Evolutionary conservation across 164 flowering plant genomes (phyloP), one percentile per base, ranked within the genome.

Genomic region (Sextonia rubra): DNA sequence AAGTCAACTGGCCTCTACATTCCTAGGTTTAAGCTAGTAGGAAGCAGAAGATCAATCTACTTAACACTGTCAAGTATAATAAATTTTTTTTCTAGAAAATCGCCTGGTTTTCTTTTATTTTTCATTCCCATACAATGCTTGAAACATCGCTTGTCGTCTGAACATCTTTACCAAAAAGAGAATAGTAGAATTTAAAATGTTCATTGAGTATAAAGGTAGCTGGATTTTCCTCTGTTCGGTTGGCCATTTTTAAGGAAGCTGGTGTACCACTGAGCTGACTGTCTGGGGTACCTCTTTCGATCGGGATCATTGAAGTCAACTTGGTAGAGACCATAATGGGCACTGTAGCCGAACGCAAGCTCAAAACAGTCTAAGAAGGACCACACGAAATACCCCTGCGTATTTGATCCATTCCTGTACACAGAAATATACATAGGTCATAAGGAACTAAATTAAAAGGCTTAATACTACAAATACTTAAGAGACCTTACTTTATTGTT

Each of bases 321-420:
- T 69, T 37, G 27, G 29, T 69, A 69, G 69, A 75, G 72, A 30
- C 77, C 77, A 49, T 69, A 75, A 60, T 18, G 52, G 30, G 27
- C 61, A 27, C 11, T 30, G 27, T 63, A 75, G 22, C 77, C 77
- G 63, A 47, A 63, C 8, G 14, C 1, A 22, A 69, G 30, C 52
- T 75, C 77, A 52, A 62, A 75, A 52, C 68, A 58, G 30, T 75
- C 77, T 8, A 55, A 24, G 22, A 69, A 69, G 20, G 77, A 75
- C 77, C 77, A 75, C 12, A 75, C 73, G 25, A 75, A 75, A 66
- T 69, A 75, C 2, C 77, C 77, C 66, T 30, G 49, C 15, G 56
- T 69, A 37, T 75, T 69, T 12, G 77, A 75, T 48, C 77, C 77
- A 49, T 75, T 69, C 73, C 77, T 69, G 73, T 62, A 48, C 24